Evolutionary conservation across 2,329 filamentous ascomycete species (phyloP), one percentile per base, ranked within the genome.

Genomic region (Plectosphaerella cucumerina): DNA sequence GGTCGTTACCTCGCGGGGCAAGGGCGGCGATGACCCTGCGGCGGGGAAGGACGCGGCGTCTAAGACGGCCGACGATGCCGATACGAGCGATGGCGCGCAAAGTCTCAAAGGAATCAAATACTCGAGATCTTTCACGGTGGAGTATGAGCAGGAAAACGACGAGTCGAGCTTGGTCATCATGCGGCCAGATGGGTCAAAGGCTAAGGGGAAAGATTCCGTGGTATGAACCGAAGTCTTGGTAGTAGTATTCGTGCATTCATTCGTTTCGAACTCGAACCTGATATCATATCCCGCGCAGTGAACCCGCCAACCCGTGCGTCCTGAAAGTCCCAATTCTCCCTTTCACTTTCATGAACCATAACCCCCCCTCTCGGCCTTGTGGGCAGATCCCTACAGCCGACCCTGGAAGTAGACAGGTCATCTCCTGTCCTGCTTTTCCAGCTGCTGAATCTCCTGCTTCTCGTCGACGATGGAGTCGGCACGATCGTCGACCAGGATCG

Each of bases 401-500:
- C 26, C 26, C 8, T 31, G 4, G n/a, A n/a, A n/a, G 8, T 31
- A 10, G 26, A 4, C 9, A 31, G 9, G 4, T 31, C 26, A 31
- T 31, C 9, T 43, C 41, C 18, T 43, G n/a, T 43, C 12, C 12
- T 43, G 11, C 23, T 44, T 44, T 14, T 44, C 23, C 23, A 31
- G 14, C 21, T 44, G 42, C 21, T 44, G 15, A 26, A 44, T 23
- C 11, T 44, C 18, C 10, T 44, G 21, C 50, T 56, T 56, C 23
- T 56, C 54, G 21, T 54, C 54, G 1, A 42, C 45, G 21, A 56
- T 41, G 31, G 52, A 54, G 2, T 53, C 52, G 2, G 52, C 42
- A 1, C 52, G 45, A 8, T 50, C 53, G 2, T 47, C 18, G 10
- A 50, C 5, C 9, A 31, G 26, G 2, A 56, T 21, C 6, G 49